Conservation (phyloP, 495 filamentous ascomycete species). For the Hypoxylon trugodes region DNA sequence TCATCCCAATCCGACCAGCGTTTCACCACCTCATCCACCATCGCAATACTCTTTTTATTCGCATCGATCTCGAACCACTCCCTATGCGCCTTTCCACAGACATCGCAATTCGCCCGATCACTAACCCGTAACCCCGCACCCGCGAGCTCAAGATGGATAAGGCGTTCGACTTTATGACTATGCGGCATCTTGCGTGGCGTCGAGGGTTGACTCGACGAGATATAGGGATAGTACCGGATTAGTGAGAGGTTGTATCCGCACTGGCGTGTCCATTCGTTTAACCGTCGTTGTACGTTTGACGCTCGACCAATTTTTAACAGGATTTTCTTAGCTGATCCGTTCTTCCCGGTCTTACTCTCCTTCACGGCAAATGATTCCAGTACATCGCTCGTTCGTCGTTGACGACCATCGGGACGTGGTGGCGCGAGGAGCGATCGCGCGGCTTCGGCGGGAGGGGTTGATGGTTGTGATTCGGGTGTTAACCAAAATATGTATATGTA, state of each 20-base stretch:
- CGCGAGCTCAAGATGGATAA: conserved; percentile 89
- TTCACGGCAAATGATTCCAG: conserved; percentile 62
- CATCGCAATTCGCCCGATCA: conserved; percentile 65
- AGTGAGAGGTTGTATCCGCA: conserved; percentile 88
- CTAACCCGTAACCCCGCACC: conserved; percentile 70
- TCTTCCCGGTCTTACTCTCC: conserved; percentile 37
- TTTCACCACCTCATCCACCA: conserved; percentile 84
- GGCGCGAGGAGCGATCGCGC: conserved; percentile 66
- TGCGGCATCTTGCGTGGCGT: conserved; percentile 78
- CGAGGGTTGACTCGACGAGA: conserved; percentile 56
- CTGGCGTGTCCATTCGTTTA: conserved; percentile 93
- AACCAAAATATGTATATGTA: conserved; percentile 99
- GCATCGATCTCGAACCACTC: conserved; percentile 98
- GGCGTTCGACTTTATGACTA: conserved; percentile 85
- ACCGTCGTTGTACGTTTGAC: conserved; percentile 85
- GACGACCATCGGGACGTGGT: conserved; percentile 53
- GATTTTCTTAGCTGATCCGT: conserved; percentile 57
- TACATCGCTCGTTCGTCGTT: conserved; percentile 71
- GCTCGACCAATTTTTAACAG: conserved; percentile 93
- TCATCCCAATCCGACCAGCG: conserved; percentile 87
- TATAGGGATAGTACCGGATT: conserved; percentile 91
- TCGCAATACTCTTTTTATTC: conserved; percentile 70
- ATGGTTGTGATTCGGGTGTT: conserved; percentile 62
- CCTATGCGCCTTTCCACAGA: conserved; percentile 86
- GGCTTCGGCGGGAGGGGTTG: conserved; percentile 62